Conservation (phyloP, 805 yeast species). For the Tetrapisispora fleetii region DNA sequence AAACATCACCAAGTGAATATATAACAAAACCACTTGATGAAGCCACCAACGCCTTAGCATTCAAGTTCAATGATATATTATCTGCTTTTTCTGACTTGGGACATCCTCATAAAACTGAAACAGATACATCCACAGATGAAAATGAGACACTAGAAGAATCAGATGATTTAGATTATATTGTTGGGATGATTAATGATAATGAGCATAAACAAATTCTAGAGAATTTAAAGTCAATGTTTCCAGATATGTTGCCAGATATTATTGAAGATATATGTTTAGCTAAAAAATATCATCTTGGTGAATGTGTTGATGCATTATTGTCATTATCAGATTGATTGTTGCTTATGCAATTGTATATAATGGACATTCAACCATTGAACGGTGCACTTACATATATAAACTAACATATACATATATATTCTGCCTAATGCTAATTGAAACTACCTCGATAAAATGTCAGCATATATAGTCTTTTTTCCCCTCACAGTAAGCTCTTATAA, state of each 20-base stretch:
- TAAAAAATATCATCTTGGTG: constrained; percentile 58
- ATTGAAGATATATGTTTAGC: constrained; percentile 60
- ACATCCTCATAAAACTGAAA: neutral
- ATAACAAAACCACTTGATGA: constrained; percentile 21
- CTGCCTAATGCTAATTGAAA: neutral
- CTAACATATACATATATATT: neutral
- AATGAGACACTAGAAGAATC: constrained; percentile 14
- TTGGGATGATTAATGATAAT: constrained; percentile 31
- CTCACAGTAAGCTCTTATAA: neutral
- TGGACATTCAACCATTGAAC: neutral
- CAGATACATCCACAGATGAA: neutral
- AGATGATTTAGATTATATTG: constrained; percentile 16
- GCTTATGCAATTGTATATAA: neutral
- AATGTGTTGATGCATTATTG: constrained; percentile 50
- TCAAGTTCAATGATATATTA: constrained; percentile 19
- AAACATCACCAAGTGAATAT: constrained; percentile 11
- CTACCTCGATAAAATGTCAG: neutral
- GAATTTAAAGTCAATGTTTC: constrained; percentile 61
- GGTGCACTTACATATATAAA: neutral
- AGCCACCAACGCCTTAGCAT: constrained; percentile 15
- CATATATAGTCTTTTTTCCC: neutral
- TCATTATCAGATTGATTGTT: constrained; percentile 13
- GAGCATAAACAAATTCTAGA: constrained; percentile 37
- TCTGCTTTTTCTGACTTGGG: neutral
- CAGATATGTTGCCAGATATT: constrained; percentile 56